Percentiles rank a stretch among this genome's conserved stretches.
These are phyloP conservation scores for Pseudofabraea citricarpa DNA, from an alignment of 2,329 filamentous ascomycete genomes.

Conservation along the genomic window DNA sequence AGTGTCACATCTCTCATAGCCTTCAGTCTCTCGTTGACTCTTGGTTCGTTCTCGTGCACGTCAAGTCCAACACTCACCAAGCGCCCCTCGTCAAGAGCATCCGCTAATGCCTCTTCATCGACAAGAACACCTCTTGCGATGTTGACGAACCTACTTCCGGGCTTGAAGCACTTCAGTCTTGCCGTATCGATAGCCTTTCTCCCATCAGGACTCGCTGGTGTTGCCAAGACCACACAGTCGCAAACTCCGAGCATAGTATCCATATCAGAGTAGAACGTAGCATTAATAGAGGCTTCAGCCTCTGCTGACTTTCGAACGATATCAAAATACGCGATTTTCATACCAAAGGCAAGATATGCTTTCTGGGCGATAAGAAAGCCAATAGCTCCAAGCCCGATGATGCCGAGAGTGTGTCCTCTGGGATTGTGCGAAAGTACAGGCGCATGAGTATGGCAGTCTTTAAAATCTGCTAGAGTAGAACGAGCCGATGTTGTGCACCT, in stretches of 20 bases:
- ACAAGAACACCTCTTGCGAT: slow-evolving; percentile 61
- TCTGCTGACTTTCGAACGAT: slow-evolving; percentile 37
- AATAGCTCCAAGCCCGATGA: slow-evolving; percentile 67
- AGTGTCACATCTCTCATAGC: slow-evolving; percentile 38
- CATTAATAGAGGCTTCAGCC: slow-evolving; percentile 37
- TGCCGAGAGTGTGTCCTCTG: slow-evolving; percentile 53
- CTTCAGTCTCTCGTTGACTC: slow-evolving; percentile 22
- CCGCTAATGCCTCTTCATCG: slow-evolving; percentile 58
- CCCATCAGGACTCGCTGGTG: slow-evolving; percentile 44
- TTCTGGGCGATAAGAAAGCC: slow-evolving; percentile 58
- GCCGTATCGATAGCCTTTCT: slow-evolving; percentile 42
- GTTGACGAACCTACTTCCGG: slow-evolving; percentile 57
- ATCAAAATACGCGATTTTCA: slow-evolving; percentile 63
- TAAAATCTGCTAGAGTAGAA: slow-evolving; percentile 35
- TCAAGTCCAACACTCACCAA: slow-evolving; percentile 55
- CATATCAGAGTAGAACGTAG: slow-evolving; percentile 46
- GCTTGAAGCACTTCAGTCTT: slow-evolving; percentile 46
- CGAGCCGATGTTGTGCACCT: slow-evolving; percentile 24
- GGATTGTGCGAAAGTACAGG: slow-evolving; percentile 60
- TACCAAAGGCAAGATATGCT: slow-evolving; percentile 54
- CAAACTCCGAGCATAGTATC: slow-evolving; percentile 44
- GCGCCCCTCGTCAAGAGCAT: slow-evolving; percentile 48
- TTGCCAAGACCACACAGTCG: slow-evolving; percentile 60
- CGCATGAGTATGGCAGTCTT: slow-evolving; percentile 54
- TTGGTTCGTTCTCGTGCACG: slow-evolving; percentile 58